Evolutionary conservation across 2,329 filamentous ascomycete species (phyloP), one percentile per base, ranked within the genome.

Genomic region (Monosporascus sp.): DNA sequence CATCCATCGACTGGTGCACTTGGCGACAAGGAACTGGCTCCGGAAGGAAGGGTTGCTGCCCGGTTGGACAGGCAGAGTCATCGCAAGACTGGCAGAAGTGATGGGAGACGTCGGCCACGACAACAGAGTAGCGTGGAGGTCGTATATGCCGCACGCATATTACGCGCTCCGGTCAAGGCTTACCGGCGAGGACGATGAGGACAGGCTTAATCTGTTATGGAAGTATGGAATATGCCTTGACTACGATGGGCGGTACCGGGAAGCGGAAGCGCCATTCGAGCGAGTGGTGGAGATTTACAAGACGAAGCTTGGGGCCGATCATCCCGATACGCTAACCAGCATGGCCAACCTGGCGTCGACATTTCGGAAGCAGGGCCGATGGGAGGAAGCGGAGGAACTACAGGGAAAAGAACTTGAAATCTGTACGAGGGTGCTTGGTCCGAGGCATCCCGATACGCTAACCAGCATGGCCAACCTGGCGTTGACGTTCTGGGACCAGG

Each of bases 1-100:
- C 36, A 68, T 70, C 61, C 68, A 71, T 43, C 62, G 64, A 15
- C 56, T 71, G 7, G 68, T 71, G 2, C 67, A 70, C n/a, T 45
- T 66, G 31, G 63, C 67, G 15, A 64, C 58, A 14, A 37, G 55
- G 20, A 56, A 58, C 37, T 70, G 64, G 68, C 39, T 64, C 9
- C 39, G 55, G 37, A 52, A 53, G 41, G 51, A 59, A 45, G 51
- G 49, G 8, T 11, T 14, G 31, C 31, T 35, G 9, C 9, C 31
- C 31, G 3, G 31, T 14, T 35, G 31, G 31, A 35, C 9, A 4
- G 31, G 31, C 11, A 35, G 31, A 35, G 31, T 35, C 11, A 14
- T 35, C 31, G 9, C 31, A 35, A 35, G 41, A 45, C 27, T 24
- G 22, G 35, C 46, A 49, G 17, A n/a, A 53, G 31, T 44, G 39